phyloP scores from a whole-genome alignment of 306 rosid species.

The Parietaria judaica region DNA sequence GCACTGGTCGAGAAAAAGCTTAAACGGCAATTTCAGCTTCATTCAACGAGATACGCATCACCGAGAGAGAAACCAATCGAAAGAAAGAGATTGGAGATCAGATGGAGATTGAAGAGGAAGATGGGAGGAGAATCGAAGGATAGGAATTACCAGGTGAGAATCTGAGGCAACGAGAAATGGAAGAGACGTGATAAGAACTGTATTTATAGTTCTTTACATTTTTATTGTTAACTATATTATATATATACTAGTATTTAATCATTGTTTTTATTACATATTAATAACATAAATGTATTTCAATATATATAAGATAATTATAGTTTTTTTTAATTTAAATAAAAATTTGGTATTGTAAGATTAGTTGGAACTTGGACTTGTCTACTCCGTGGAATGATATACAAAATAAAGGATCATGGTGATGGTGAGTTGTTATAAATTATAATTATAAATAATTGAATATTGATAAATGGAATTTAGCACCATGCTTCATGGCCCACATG shows the following conservation, averaged over 20 bases:
- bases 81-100: background rate
- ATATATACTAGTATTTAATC: too few species aligned
- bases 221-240: too few species aligned
- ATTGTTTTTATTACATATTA: too few species aligned
- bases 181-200: background rate
- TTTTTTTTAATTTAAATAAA: too few species aligned
- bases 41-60: background rate
- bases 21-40: background rate
- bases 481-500: too few species aligned
- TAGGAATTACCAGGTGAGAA: background rate
- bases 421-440: too few species aligned
- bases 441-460: too few species aligned
- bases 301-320: too few species aligned
- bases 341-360: too few species aligned
- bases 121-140: background rate
- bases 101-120: slow-evolving; percentile 4
- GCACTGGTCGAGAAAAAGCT: background rate
- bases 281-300: too few species aligned
- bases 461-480: too few species aligned
- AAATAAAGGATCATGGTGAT: too few species aligned
- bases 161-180: background rate
- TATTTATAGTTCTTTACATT: background rate
- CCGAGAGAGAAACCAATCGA: background rate
- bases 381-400: background rate
- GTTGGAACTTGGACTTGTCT: background rate